Conservation (phyloP, 192 early-diverging fungal species). For the Rhizophlyctis rosea region DNA sequence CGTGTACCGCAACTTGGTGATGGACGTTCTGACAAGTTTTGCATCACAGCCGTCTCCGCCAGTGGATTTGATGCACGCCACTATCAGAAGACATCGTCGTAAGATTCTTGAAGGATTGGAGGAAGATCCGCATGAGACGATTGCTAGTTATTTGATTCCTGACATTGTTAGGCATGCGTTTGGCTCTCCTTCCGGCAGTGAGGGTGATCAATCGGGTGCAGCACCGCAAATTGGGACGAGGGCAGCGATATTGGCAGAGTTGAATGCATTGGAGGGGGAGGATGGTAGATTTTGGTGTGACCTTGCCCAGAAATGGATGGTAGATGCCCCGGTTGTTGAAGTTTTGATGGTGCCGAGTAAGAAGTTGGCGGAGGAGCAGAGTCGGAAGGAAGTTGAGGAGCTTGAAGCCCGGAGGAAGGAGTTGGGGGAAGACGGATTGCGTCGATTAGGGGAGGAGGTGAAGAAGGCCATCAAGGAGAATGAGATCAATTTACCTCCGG, state of each 20-base stretch:
- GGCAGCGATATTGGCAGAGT: constrained; percentile 49
- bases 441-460: constrained; percentile 24
- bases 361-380: constrained; percentile 44
- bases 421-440: constrained; percentile 51
- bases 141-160: constrained; percentile 49
- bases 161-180: constrained; percentile 49
- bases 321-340: constrained; percentile 54
- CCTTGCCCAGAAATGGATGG: constrained; percentile 52
- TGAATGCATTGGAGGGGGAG: constrained; percentile 51
- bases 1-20: constrained; percentile 40
- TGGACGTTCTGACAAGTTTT: constrained; percentile 30
- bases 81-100: constrained; percentile 34
- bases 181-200: no score
- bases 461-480: constrained; percentile 47
- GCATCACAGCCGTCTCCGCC: constrained; percentile 1
- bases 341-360: constrained; percentile 55
- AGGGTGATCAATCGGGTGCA: constrained; percentile 12
- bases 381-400: constrained; percentile 38
- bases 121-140: constrained; percentile 64
- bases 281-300: constrained; percentile 54
- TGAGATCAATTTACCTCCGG: constrained; percentile 49
- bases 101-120: constrained; percentile 59
- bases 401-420: constrained; percentile 30
- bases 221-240: constrained; percentile 46
- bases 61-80: constrained; percentile 17